Evolutionary conservation across 2,329 filamentous ascomycete species (phyloP).

Genomic region (Phoma herbarum): DNA sequence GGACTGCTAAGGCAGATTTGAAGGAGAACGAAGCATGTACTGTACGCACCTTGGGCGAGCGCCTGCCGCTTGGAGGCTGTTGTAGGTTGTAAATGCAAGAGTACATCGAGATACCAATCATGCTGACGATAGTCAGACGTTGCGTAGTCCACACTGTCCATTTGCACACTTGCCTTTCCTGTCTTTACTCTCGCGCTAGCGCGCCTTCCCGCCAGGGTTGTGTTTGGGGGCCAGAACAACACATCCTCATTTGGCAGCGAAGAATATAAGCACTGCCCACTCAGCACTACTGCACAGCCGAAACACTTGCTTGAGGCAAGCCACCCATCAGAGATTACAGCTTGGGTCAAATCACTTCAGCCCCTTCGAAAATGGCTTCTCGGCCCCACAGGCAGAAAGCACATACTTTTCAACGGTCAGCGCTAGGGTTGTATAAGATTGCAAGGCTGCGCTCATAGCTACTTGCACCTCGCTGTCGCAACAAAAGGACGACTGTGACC

Average conservation of each 20-base stretch:
- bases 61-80: not conserved
- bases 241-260: not conserved
- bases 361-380: not conserved
- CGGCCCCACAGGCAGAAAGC: not conserved
- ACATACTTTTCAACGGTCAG: not conserved
- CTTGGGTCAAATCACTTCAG: not conserved
- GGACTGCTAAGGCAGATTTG: not conserved
- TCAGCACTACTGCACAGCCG: not conserved
- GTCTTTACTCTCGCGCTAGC: not conserved
- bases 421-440: not conserved
- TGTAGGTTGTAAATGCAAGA: conserved; percentile 7
- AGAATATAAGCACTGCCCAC: not conserved
- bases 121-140: not conserved
- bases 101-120: not conserved
- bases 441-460: not conserved
- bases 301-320: not conserved
- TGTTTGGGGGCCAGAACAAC: not conserved
- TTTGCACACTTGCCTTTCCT: not conserved
- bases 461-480: not conserved
- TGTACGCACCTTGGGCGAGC: not conserved
- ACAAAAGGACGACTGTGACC: not conserved
- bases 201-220: not conserved
- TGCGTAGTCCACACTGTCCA: not conserved
- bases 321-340: not conserved
- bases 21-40: not conserved